Evolutionary conservation across 345 rosid genomes (phyloP), one percentile per base, ranked within the genome.

Genomic region (Toxicodendron radicans): DNA sequence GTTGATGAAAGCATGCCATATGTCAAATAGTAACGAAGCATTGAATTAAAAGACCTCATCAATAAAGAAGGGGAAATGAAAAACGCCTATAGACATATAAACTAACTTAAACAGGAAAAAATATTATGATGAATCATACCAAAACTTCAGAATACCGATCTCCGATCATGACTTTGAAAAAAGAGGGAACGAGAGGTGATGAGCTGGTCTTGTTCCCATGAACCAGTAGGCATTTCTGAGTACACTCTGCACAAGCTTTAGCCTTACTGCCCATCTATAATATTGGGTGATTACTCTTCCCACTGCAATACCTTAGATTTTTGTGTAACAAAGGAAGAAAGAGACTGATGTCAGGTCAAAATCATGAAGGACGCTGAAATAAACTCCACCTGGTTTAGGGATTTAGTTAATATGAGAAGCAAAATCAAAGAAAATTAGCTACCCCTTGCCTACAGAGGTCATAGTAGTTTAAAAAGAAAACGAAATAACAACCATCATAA

Each of bases 161-260:
- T 16, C 82, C 79, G 33, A 79, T 73, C 83, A 85, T 81, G 62
- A 85, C 74, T 69, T 83, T 83, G 75, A 85, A 83, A 69, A 85
- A 85, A 45, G 84, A 82, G 56, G 65, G 32, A 16, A 79, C 45
- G 5, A 41, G 16, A 63, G 81, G 46, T 10, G 71, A 64, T 49
- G 63, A 41, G 4, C 24, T 71, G 63, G 30, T 71, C 68, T 46
- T 49, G 24, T 43, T 64, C 74, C 54, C 12, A 35, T 76, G 86
- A 41, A 75, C 17, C 61, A 68, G 18, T n/a, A 68, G 17, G 65
- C 86, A 82, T 58, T 49, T 85, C 33, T 43, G 53, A 10, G 61
- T 48, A 58, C 83, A 85, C 65, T 73, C 73, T 10, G 62, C 46
- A 69, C 86, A 82, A 21, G 81, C 78, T 78, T 59, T 73, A 41